Evolutionary conservation across 306 rosid genomes (phyloP), one percentile per base, ranked within the genome.

Genomic region (Rosa chinensis): DNA sequence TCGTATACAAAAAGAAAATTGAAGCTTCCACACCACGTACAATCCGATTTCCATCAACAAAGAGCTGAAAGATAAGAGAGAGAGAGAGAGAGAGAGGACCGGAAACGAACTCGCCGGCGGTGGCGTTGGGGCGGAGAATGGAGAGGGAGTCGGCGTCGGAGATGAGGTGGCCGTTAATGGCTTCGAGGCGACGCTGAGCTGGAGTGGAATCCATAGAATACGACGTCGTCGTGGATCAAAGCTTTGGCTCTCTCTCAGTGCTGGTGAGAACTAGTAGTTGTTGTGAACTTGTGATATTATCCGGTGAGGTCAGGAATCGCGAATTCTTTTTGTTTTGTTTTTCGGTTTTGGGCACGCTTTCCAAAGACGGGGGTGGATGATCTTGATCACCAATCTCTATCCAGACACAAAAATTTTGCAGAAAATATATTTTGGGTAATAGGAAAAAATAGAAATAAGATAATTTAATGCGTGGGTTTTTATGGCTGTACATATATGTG

Each of bases 101-200:
- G 62, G 80, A 81, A 44, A 79, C 75, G 74, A 95, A 93, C 86
- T 95, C 96, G 86, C 78, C 98, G 79, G 96, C 85, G 50, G 99
- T 91, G 39, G 88, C 83, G 44, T 85, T 89, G 0, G 84, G 76
- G 23, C 80, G 94, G 79, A 95, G 93, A 81, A 81, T 84, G 62
- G 92, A 84, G 11, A 73, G 20, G 50, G 89, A 78, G 18, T 90
- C 93, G 10, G 77, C 82, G 82, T 80, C 28, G 76, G 90, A 2
- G 84, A 72, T 28, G 67, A 95, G 87, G 83, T 95, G 98, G 56
- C 66, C 50, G 66, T 88, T 74, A 74, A 95, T 89, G 21, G 94
- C 89, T 77, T 71, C 66, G 14, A 93, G 87, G 75, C 99, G 98
- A 78, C 98, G 97, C 48, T 85, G 91, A 42, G 94, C 86, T 73